Conservation (phyloP, 768 basidiomycete species). For the Psilocybe azurescens region DNA sequence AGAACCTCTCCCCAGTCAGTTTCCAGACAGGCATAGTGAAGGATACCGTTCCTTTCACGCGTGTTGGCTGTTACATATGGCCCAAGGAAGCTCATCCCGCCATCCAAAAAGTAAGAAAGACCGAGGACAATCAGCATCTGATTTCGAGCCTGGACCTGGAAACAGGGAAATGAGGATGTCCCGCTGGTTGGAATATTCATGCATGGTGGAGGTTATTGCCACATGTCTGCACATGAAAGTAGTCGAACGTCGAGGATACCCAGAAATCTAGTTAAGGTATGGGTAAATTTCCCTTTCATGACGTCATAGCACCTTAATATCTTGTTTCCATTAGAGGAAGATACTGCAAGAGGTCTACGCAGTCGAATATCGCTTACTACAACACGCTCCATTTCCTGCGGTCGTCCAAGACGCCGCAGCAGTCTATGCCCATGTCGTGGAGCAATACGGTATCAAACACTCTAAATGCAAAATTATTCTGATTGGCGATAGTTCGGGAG, state of each 20-base stretch:
- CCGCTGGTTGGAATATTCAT: constrained; percentile 54
- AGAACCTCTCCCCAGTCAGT: constrained; percentile 41
- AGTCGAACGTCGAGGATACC: constrained; percentile 54
- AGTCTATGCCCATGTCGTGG: constrained; percentile 52
- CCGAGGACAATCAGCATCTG: constrained; percentile 7
- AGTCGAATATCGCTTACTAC: constrained; percentile 58
- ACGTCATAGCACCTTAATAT: background rate
- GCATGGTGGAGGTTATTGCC: constrained; percentile 62
- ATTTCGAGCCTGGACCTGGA: constrained; percentile 26
- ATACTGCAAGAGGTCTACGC: constrained; percentile 43
- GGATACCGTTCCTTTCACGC: constrained; percentile 43
- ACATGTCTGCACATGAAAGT: constrained; percentile 60
- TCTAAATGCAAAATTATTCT: constrained; percentile 45
- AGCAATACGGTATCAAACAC: constrained; percentile 28
- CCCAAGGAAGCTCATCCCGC: constrained; percentile 36
- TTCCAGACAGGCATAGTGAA: constrained; percentile 48
- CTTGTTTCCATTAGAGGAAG: constrained; percentile 28
- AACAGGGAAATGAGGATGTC: constrained; percentile 26
- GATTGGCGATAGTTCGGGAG: constrained; percentile 61
- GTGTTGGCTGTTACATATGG: constrained; percentile 55
- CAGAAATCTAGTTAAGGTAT: constrained; percentile 47
- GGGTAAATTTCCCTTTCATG: background rate
- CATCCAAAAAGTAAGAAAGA: constrained; percentile 14
- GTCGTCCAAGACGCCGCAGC: constrained; percentile 58
- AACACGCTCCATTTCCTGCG: constrained; percentile 58